These are phyloP conservation scores for Thraustochytrium striatum DNA, from an alignment of 352 stramenopile genomes.

Conservation along the genomic window DNA sequence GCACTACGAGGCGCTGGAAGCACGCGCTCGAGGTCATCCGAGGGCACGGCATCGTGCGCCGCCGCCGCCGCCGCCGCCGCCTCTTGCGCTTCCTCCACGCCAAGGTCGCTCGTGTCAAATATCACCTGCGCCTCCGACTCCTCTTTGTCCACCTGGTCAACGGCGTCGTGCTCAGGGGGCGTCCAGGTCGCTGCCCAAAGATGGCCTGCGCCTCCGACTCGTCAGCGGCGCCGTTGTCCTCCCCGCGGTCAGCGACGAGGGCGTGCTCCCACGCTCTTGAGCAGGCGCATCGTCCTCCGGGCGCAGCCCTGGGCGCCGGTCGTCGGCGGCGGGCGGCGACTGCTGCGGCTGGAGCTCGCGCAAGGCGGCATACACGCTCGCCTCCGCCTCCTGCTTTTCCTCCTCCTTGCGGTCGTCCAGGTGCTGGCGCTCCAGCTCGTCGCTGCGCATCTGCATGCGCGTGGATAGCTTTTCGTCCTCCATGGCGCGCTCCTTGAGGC, in stretches of 20 bases:
- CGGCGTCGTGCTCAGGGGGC: no score
- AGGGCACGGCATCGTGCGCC: no score
- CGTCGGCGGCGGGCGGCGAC: no score
- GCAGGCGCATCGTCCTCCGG: no score
- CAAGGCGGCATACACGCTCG: constrained; percentile 48
- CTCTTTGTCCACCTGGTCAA: no score
- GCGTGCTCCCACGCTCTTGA: no score
- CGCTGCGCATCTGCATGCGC: constrained; percentile 51
- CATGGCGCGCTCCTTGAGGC: constrained; percentile 38
- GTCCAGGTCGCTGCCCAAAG: no score
- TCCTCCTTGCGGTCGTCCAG: constrained; percentile 50
- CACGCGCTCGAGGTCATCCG: constrained; percentile 28
- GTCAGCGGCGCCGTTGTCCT: no score
- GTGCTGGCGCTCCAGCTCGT: constrained; percentile 45
- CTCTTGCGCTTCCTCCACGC: neutral
- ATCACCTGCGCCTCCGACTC: no score
- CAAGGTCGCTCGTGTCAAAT: neutral
- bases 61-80: neutral
- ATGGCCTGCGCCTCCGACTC: no score
- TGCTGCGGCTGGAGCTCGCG: neutral
- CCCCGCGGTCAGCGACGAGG: no score
- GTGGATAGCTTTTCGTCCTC: constrained; percentile 37
- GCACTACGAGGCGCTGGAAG: neutral
- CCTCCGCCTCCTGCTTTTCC: constrained; percentile 52
- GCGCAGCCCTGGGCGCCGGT: no score